Conservation (phyloP, 371 early-diverging fungal species). For the Basidiobolus meristosporus region DNA sequence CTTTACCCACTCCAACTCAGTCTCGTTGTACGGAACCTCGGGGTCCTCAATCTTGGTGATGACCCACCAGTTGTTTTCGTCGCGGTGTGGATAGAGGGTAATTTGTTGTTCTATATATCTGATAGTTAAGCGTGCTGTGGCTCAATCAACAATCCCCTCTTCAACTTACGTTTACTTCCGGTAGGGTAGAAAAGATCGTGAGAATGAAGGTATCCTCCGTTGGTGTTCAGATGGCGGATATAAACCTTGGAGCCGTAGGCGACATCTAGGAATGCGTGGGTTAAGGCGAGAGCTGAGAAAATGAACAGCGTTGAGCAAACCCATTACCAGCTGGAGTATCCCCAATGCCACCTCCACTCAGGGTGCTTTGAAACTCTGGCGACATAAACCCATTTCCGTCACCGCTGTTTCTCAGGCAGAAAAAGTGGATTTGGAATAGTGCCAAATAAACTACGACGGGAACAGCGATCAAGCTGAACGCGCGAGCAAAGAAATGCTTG, state of each 20-base stretch:
- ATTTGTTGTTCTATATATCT: slow-evolving; percentile 65
- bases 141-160: not conserved
- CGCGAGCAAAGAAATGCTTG: slow-evolving; percentile 25
- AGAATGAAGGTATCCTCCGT: slow-evolving; percentile 73
- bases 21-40: slow-evolving; percentile 11
- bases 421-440: slow-evolving; percentile 69
- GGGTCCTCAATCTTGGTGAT: slow-evolving; percentile 24
- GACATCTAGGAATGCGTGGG: slow-evolving; percentile 22
- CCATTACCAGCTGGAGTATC: slow-evolving; percentile 14
- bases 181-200: slow-evolving; percentile 59
- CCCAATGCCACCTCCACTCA: slow-evolving; percentile 11
- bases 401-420: slow-evolving; percentile 31
- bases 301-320: not conserved
- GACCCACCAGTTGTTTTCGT: slow-evolving; percentile 76
- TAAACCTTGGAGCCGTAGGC: slow-evolving; percentile 63
- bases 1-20: slow-evolving; percentile 17
- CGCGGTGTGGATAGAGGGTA: slow-evolving; percentile 73
- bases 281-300: slow-evolving; percentile 4
- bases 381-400: slow-evolving; percentile 70
- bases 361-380: slow-evolving; percentile 46
- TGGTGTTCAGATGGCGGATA: slow-evolving; percentile 48
- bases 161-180: slow-evolving; percentile 45
- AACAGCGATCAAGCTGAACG: slow-evolving; percentile 43
- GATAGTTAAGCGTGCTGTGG: not conserved
- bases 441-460: slow-evolving; percentile 65